Evolutionary conservation across 2,329 filamentous ascomycete species (phyloP).

Genomic region (Raffaelea arxii): DNA sequence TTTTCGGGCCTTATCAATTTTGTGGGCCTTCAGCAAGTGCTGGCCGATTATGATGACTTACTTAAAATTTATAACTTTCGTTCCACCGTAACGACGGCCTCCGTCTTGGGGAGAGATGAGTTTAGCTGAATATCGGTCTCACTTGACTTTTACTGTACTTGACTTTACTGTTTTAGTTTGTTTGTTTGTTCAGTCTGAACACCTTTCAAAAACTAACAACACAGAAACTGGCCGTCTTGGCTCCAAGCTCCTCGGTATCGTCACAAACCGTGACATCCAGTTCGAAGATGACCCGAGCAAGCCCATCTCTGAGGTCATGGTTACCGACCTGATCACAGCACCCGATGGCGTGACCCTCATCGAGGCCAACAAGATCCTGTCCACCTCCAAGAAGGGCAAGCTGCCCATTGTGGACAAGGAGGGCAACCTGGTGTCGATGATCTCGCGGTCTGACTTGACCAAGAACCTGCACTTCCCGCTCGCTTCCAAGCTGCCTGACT

Average conservation of each 20-base stretch:
- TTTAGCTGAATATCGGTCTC: constrained; percentile 17
- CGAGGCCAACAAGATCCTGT: constrained; percentile 88
- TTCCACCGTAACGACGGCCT: constrained; percentile 89
- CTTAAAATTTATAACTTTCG: constrained; percentile 90
- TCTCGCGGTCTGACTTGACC: constrained; percentile 90
- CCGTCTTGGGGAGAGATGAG: constrained; percentile 70
- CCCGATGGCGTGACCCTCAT: constrained; percentile 69
- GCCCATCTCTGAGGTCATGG: constrained; percentile 85
- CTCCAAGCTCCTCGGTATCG: constrained; percentile 93
- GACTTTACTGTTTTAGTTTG: background rate
- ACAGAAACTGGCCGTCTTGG: constrained; percentile 84
- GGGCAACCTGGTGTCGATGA: constrained; percentile 82
- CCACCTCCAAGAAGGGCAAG: constrained; percentile 97
- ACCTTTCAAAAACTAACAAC: constrained; percentile 4
- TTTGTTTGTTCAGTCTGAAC: background rate
- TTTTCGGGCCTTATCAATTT: background rate
- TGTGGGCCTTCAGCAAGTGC: background rate
- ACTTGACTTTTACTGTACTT: constrained; percentile 5
- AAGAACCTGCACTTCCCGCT: constrained; percentile 98
- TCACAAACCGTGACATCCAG: constrained; percentile 96
- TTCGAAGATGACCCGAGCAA: constrained; percentile 71
- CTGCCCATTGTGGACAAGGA: constrained; percentile 80
- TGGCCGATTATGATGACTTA: constrained; percentile 62
- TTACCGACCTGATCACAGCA: constrained; percentile 90
- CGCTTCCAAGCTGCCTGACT: constrained; percentile 90